phyloP scores from a whole-genome alignment of 2,329 filamentous ascomycete genomes.

The Didymella glomerata region DNA sequence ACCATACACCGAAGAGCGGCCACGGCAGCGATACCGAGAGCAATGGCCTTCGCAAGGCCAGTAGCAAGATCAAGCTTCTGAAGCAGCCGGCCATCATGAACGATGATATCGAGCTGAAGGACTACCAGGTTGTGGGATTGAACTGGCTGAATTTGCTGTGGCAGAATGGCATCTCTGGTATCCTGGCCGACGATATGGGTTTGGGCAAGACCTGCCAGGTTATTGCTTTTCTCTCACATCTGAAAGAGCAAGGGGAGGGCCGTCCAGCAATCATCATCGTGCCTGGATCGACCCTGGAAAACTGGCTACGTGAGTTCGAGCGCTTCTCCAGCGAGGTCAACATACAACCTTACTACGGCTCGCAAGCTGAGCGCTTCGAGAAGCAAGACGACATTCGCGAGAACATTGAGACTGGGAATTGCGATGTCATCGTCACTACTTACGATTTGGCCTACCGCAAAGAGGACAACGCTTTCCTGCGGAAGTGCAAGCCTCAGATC shows the following conservation, averaged over 20 bases:
- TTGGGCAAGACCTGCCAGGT: slow-evolving; percentile 95
- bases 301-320: slow-evolving; percentile 91
- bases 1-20: slow-evolving; percentile 66
- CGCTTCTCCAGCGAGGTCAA: slow-evolving; percentile 81
- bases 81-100: slow-evolving; percentile 81
- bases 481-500: slow-evolving; percentile 63
- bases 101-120: slow-evolving; percentile 79
- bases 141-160: slow-evolving; percentile 94
- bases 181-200: slow-evolving; percentile 97
- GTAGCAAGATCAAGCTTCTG: slow-evolving; percentile 56
- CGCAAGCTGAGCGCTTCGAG: slow-evolving; percentile 70
- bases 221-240: slow-evolving; percentile 86
- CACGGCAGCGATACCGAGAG: slow-evolving; percentile 57
- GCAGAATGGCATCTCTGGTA: slow-evolving; percentile 80
- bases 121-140: slow-evolving; percentile 91
- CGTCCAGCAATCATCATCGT: slow-evolving; percentile 88
- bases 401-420: slow-evolving; percentile 62
- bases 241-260: slow-evolving; percentile 72
- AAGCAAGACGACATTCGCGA: slow-evolving; percentile 73
- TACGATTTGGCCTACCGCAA: slow-evolving; percentile 71
- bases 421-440: slow-evolving; percentile 76
- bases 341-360: slow-evolving; percentile 77
- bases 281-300: slow-evolving; percentile 91
- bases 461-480: slow-evolving; percentile 70
- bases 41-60: slow-evolving; percentile 52